Evolutionary conservation across 2,329 filamentous ascomycete genomes (phyloP).

Genomic region (Talaromyces sp.): DNA sequence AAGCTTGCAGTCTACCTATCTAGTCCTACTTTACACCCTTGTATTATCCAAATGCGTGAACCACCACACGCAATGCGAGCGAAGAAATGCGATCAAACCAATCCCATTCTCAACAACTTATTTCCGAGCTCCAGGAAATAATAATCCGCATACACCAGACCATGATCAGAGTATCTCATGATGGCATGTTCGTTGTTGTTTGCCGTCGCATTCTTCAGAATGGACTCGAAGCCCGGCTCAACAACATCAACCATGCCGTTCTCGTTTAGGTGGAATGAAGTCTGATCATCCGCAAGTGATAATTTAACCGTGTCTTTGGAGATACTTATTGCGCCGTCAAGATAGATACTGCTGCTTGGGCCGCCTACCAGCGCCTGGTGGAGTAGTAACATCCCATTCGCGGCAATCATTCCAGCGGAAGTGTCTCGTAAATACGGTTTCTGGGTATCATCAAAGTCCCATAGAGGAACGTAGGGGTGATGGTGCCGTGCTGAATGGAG

Average conservation of each 20-base stretch:
- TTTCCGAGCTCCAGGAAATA: slow-evolving; percentile 38
- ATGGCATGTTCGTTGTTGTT: slow-evolving; percentile 36
- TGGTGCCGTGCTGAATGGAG: slow-evolving; percentile 5
- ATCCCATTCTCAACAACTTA: slow-evolving; percentile 27
- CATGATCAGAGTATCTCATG: slow-evolving; percentile 34
- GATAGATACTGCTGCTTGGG: slow-evolving; percentile 8
- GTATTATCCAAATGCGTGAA: too few species aligned
- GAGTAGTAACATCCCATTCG: slow-evolving; percentile 35
- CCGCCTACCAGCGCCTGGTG: slow-evolving; percentile 12
- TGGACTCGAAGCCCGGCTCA: slow-evolving; percentile 11
- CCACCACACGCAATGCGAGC: background rate
- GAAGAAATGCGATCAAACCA: slow-evolving; percentile 8
- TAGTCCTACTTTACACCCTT: too few species aligned
- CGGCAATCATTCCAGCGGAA: slow-evolving; percentile 39
- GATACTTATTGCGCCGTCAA: slow-evolving; percentile 11
- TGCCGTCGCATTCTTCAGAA: slow-evolving; percentile 29
- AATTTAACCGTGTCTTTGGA: slow-evolving; percentile 13
- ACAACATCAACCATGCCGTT: background rate
- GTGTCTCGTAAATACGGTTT: slow-evolving; percentile 31
- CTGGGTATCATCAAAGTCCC: slow-evolving; percentile 20
- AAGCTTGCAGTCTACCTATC: too few species aligned
- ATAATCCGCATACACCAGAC: slow-evolving; percentile 40
- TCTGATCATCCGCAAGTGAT: slow-evolving; percentile 10
- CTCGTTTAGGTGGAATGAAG: background rate
- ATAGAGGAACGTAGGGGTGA: slow-evolving; percentile 17